phyloP scores from a whole-genome alignment of 257 asterid genomes.

The Verbena officinalis region DNA sequence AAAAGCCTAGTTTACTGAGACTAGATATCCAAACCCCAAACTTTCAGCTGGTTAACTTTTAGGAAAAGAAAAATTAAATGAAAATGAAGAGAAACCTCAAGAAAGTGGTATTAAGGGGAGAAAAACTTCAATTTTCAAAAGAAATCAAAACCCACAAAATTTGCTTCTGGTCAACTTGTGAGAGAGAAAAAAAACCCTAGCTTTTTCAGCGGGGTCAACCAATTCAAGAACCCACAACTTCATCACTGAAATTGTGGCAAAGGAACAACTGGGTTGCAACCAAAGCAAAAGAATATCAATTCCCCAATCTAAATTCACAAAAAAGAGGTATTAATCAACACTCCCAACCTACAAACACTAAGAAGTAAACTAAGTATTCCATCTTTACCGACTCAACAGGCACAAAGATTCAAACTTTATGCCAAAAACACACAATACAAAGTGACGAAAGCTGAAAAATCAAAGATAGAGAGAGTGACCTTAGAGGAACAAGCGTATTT shows the following conservation, averaged over 20 bases:
- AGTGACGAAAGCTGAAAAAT: background rate
- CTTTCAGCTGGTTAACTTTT: background rate
- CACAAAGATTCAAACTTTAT: constrained; percentile 29
- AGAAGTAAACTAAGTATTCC: constrained; percentile 19
- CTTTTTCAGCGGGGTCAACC: constrained; percentile 40
- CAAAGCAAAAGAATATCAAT: constrained; percentile 5
- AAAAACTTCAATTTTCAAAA: constrained; percentile 23
- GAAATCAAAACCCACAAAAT: constrained; percentile 21
- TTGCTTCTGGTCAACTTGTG: constrained; percentile 34
- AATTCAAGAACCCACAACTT: constrained; percentile 32
- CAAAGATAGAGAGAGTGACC: constrained; percentile 33
- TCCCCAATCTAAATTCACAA: constrained; percentile 9
- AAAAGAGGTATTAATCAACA: constrained; percentile 18
- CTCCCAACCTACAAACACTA: constrained; percentile 16
- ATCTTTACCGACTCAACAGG: constrained; percentile 22
- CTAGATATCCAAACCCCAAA: constrained; percentile 12
- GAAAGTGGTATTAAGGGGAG: constrained; percentile 10
- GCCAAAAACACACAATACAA: constrained; percentile 20
- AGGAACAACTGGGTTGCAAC: constrained; percentile 25
- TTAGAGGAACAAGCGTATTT: constrained; percentile 13
- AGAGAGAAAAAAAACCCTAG: constrained; percentile 32
- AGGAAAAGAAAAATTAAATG: background rate
- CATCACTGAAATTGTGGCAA: constrained; percentile 30
- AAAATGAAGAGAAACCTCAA: constrained; percentile 10
- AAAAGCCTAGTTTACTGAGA: constrained; percentile 25